These are phyloP conservation scores for Rhinocladiella mackenziei DNA, from an alignment of 2,329 filamentous ascomycete genomes.

Conservation along the genomic window DNA sequence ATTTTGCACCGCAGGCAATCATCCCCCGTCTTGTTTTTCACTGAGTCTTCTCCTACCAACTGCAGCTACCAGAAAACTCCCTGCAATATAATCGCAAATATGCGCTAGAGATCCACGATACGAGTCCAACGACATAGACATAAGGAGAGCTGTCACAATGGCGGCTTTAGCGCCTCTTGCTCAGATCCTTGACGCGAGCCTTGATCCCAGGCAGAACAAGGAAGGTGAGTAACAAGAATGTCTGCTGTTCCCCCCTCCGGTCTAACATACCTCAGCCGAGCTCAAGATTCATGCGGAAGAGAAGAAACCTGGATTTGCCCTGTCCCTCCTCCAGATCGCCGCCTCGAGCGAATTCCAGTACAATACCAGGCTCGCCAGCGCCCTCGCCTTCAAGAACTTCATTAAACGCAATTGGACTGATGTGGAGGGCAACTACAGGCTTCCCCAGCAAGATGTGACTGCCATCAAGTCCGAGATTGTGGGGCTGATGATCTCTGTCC, in stretches of 20 bases:
- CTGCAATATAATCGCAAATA: constrained; percentile 1
- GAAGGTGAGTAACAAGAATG: constrained; percentile 61
- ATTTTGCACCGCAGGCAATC: too few relatives aligned
- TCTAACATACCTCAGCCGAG: constrained; percentile 61
- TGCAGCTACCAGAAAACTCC: too few relatives aligned
- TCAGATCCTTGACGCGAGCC: constrained; percentile 81
- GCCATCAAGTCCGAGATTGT: constrained; percentile 95
- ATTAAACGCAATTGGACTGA: constrained; percentile 93
- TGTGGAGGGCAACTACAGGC: constrained; percentile 89
- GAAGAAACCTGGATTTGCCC: constrained; percentile 78
- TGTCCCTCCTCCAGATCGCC: constrained; percentile 85
- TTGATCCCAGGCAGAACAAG: constrained; percentile 82
- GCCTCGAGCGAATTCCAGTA: constrained; percentile 66
- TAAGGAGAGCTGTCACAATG: constrained; percentile 44
- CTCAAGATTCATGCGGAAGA: constrained; percentile 73
- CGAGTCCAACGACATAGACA: constrained; percentile 1
- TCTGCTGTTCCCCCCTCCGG: not conserved
- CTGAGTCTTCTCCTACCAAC: too few relatives aligned
- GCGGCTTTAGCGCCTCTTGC: constrained; percentile 54
- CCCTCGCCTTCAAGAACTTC: constrained; percentile 98
- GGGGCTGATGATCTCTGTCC: constrained; percentile 91
- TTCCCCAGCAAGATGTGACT: constrained; percentile 73
- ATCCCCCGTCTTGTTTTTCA: not conserved
- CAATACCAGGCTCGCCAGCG: constrained; percentile 79
- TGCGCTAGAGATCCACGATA: constrained; percentile 3